Conservation (phyloP, 2,329 filamentous ascomycete species). For the Nakataea oryzae region DNA sequence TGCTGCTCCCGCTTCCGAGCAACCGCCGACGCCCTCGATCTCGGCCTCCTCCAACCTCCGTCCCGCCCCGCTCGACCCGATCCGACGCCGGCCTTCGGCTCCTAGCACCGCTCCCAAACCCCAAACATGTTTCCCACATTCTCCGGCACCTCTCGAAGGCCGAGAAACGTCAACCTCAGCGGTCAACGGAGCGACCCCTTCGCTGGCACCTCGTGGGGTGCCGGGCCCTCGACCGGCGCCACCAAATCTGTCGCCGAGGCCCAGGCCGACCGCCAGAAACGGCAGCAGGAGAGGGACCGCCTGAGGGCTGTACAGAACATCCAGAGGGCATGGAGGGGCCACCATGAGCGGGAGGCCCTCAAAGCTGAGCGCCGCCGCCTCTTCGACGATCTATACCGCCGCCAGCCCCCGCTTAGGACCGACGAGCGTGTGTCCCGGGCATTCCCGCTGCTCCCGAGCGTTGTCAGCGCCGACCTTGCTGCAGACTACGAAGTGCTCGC, state of each 20-base stretch:
- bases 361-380: conserved; percentile 44
- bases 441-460: conserved; percentile 36
- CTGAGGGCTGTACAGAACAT: conserved; percentile 63
- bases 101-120: not conserved
- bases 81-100: not conserved
- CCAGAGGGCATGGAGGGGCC: conserved; percentile 75
- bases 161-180: conserved; percentile 88
- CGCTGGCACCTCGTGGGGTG: conserved; percentile 48
- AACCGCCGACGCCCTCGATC: too few relatives aligned
- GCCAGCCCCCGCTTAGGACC: conserved; percentile 14
- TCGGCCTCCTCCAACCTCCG: not conserved
- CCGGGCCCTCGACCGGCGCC: conserved; percentile 48
- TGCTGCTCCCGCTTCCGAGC: too few relatives aligned
- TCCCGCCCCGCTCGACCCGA: not conserved
- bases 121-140: conserved; percentile 78
- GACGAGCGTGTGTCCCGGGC: conserved; percentile 26
- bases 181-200: conserved; percentile 74
- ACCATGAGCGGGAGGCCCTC: conserved; percentile 49
- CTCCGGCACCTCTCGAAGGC: conserved; percentile 74
- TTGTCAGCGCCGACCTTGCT: conserved; percentile 31
- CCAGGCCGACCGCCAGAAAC: conserved; percentile 71
- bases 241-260: conserved; percentile 75
- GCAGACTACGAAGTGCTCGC: conserved; percentile 40
- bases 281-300: conserved; percentile 72
- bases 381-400: conserved; percentile 52